These are phyloP conservation scores for Euphorbia lathyris DNA, from an alignment of 345 rosid genomes.

Conservation along the genomic window DNA sequence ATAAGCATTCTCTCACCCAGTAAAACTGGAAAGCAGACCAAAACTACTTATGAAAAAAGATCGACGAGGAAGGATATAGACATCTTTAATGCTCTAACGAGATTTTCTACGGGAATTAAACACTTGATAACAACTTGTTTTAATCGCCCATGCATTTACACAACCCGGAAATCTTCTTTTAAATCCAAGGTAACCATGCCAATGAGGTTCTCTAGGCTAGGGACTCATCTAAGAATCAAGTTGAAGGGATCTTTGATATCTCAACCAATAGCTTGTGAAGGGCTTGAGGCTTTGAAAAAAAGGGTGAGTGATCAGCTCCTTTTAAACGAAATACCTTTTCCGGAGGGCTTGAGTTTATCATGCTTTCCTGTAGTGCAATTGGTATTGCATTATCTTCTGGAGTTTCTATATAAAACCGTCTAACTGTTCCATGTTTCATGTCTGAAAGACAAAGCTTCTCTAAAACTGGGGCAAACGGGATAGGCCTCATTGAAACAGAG, in stretches of 20 bases:
- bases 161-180: conserved; percentile 13
- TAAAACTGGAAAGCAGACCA: background rate
- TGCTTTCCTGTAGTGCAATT: conserved; percentile 57
- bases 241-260: conserved; percentile 53
- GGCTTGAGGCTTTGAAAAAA: conserved; percentile 99
- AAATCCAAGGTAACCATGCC: background rate
- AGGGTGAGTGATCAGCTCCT: conserved; percentile 98
- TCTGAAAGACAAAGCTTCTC: conserved; percentile 83
- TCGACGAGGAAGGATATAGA: conserved; percentile 1
- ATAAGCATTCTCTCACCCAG: conserved; percentile 10
- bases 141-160: conserved; percentile 19
- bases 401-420: conserved; percentile 77
- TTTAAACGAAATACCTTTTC: conserved; percentile 70
- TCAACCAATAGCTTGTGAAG: conserved; percentile 82
- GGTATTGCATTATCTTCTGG: conserved; percentile 85
- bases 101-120: conserved; percentile 7
- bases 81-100: conserved; percentile 7
- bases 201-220: background rate
- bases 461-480: conserved; percentile 88
- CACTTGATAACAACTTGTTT: conserved; percentile 8
- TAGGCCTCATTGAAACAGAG: conserved; percentile 86
- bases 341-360: conserved; percentile 75
- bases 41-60: background rate
- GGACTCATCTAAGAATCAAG: conserved; percentile 12
- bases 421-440: conserved; percentile 62